Percentiles rank a stretch among this genome's conserved stretches.
Conservation (phyloP, 352 stramenopile species). For the Phytophthora cactorum region DNA sequence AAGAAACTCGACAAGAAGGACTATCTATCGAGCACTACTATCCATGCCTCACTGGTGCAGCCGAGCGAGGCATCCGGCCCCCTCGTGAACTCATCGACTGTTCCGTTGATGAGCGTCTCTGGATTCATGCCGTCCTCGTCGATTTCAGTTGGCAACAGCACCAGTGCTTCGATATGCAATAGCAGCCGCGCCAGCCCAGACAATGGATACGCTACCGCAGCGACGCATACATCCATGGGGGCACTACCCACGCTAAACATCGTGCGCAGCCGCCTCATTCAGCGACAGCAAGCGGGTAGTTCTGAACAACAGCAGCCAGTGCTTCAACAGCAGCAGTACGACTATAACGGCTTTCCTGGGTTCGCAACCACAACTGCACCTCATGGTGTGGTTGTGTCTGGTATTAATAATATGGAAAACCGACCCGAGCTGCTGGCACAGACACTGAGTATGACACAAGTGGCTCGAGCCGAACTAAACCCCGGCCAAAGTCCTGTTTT, state of each 20-base stretch:
- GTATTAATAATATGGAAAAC: slow-evolving; percentile 19
- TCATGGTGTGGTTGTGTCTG: slow-evolving; percentile 13
- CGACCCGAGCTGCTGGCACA: slow-evolving; percentile 31
- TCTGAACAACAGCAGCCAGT: slow-evolving; percentile 29
- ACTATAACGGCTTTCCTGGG: slow-evolving; percentile 36
- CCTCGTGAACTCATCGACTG: slow-evolving; percentile 16
- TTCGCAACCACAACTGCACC: slow-evolving; percentile 24
- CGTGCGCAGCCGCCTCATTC: slow-evolving; percentile 70
- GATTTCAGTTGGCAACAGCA: slow-evolving; percentile 22
- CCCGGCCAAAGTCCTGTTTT: slow-evolving; percentile 39
- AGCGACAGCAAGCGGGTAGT: slow-evolving; percentile 42
- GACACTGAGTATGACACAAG: slow-evolving; percentile 23
- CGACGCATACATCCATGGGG: slow-evolving; percentile 38
- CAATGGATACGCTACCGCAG: slow-evolving; percentile 18
- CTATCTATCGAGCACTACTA: slow-evolving; percentile 35
- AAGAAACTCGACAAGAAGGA: slow-evolving; percentile 70
- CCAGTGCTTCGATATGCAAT: too few relatives aligned
- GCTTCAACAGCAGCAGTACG: slow-evolving; percentile 27
- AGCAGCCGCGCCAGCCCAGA: slow-evolving; percentile 29
- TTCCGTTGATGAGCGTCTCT: slow-evolving; percentile 14
- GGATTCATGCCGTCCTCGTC: slow-evolving; percentile 20
- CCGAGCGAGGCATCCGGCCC: slow-evolving; percentile 27
- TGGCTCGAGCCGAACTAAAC: slow-evolving; percentile 29
- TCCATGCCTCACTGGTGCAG: slow-evolving; percentile 29
- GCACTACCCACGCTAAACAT: slow-evolving; percentile 64